Conservation (phyloP, 495 filamentous ascomycete species). For the Penicillium tannophilum region DNA sequence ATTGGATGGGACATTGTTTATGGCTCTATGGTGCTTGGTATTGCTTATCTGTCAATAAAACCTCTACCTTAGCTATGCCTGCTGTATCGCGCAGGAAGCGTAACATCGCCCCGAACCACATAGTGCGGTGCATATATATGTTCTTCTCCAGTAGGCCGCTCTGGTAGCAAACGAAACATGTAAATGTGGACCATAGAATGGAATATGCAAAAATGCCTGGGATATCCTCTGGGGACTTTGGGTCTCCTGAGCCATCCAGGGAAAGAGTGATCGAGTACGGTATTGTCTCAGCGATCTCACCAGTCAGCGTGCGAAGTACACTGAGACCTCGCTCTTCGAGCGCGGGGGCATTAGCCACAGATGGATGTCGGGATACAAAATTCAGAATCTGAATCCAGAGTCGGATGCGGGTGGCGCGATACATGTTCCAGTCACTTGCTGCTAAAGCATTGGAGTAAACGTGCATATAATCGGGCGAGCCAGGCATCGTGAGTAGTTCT, state of each 20-base stretch:
- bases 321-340: conserved; percentile 5
- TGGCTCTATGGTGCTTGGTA: not conserved
- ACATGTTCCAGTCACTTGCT: conserved; percentile 18
- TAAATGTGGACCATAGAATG: conserved; percentile 13
- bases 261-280: conserved; percentile 10
- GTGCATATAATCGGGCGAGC: conserved; percentile 11
- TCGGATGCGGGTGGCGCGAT: conserved; percentile 11
- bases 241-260: conserved; percentile 6
- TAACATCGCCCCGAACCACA: conserved; percentile 14
- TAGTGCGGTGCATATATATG: not conserved
- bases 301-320: not conserved
- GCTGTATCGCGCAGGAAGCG: conserved; percentile 12
- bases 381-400: conserved; percentile 9
- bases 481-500: conserved; percentile 7
- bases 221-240: conserved; percentile 5
- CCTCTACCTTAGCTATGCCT: conserved; percentile 17
- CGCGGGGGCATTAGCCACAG: not conserved
- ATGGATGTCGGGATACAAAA: not conserved
- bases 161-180: conserved; percentile 5
- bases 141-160: not conserved
- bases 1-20: not conserved
- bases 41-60: conserved; percentile 1
- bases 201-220: conserved; percentile 14
- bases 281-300: conserved; percentile 16
- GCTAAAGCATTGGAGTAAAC: conserved; percentile 7